Evolutionary conservation across 495 filamentous ascomycete genomes (phyloP), one percentile per base, ranked within the genome.

Genomic region (Choiromyces venosus): DNA sequence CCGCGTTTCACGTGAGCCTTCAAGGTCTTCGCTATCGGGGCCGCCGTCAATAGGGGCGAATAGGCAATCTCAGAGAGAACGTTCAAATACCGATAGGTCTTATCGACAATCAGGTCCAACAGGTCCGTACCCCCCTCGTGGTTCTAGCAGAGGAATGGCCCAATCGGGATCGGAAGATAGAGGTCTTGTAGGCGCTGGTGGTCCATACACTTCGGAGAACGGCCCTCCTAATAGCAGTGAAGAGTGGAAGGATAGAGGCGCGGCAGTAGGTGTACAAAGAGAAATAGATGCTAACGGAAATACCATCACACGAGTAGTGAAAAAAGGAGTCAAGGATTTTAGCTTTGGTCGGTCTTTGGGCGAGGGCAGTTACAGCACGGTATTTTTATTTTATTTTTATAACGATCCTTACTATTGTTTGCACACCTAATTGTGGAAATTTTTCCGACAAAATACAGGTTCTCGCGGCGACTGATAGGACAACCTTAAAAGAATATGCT

Each of bases 301-400:
- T 75, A 89, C 92, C 19, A 88, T 96, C 2, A 87, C 92, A 75
- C 90, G 91, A 76, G 88, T 89, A 70, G 90, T 97, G 69, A 99
- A 98, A 85, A 98, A 98, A 82, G 95, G 96, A 16, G 95, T 98
- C 14, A 91, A 94, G 73, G 96, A 99, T 84, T 99, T 99, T 82
- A 90, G 89, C 56, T 99, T 99, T 83, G 93, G 93, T 10, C 87
- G 92, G 69, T 91, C 94, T 35, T 86, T 99, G 12, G 96, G 96
- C 42, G 96, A 99, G 82, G 96, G 96, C 12, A 98, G 96, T 6
- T 99, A 99, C 86, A 97, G 94, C 82, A 98, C 94, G 21, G 96
- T 99, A 77, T 21, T 80, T 72, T 71, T 56, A 35, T 35, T 42
- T 38, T 73, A 67, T 69, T 14, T 42, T 67, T 64, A 33, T 39